Conservation (phyloP, 148 eudicot genomes). For the Linanthus parryae region DNA sequence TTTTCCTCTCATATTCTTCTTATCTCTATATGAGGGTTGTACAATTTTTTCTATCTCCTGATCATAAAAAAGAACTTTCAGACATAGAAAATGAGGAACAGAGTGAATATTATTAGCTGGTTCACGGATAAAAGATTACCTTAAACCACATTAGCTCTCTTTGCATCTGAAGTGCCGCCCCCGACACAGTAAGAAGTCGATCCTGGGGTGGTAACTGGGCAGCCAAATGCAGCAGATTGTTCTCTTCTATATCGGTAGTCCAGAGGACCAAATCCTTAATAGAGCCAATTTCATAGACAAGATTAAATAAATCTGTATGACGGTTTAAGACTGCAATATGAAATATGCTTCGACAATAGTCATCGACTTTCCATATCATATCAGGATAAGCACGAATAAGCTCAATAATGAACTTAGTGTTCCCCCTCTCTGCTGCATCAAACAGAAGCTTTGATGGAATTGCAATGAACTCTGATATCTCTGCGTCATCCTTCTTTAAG, state of each 20-base stretch:
- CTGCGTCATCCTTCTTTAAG: not conserved
- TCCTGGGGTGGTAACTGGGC: not conserved
- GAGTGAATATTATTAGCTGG: no score
- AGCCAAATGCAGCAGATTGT: not conserved
- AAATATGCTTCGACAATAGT: not conserved
- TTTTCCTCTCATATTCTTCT: slow-evolving; percentile 7
- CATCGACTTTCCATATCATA: not conserved
- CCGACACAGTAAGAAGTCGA: not conserved
- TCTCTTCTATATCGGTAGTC: not conserved
- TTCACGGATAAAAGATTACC: no score
- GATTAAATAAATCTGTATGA: not conserved
- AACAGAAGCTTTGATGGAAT: not conserved
- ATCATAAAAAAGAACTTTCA: no score
- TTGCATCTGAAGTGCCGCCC: slow-evolving; percentile 1
- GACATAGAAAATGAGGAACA: no score
- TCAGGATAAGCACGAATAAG: not conserved
- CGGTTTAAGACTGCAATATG: not conserved
- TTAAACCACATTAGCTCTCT: not conserved
- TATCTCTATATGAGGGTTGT: slow-evolving; percentile 18
- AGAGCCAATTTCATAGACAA: not conserved
- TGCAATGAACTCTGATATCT: not conserved
- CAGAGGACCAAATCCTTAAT: not conserved
- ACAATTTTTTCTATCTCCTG: slow-evolving; percentile 25
- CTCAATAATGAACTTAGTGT: not conserved
- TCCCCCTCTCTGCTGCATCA: not conserved